Base-by-base conservation (phyloP, 257 asterid genomes). In the Ilex asprella region DNA sequence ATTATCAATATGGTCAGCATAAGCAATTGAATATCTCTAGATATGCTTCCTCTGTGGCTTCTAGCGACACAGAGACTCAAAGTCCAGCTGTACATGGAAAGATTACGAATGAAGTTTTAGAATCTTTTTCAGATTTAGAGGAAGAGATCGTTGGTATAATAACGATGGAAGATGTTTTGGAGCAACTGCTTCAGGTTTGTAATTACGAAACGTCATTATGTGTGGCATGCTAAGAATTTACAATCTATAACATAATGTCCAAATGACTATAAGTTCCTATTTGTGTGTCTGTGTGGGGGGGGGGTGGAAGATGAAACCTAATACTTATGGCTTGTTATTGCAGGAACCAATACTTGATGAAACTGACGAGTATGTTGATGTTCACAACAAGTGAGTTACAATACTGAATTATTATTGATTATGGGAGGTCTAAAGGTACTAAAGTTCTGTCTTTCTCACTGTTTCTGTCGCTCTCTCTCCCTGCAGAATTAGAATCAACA, bases 131-230 rank as follows among this genome's bases (percentile, higher is more conserved):
- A 55, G 61, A 63, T 62, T 56, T 62, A 16, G 85, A 78, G 50
- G 88, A 81, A 69, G 91, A 75, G 69, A 82, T 75, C 12, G 58
- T 73, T 15, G 95, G 95, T 1, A 77, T 86, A 52, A 83, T 86
- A 47, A 83, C 95, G 31, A 86, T 83, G 95, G 95, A 83, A 69
- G 95, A 83, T 62, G 95, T 83, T 16, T 66, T 86, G 31, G 95
- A 83, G 70, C 78, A 86, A 61, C 76, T 83, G 70, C 74, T 86
- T 31, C 95, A 79, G 87, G 93, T 82, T 46, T 46, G 10, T 46
- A 4, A 46, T 2, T 46, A 2, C 10, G 13, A 55, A 66, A 12
- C n/a, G 43, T 46, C 52, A 44, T 2, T 21, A 9, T 67, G 31
- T n/a, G 67, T 39, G 35, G 30, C 49, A 47, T 31, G n/a, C 8